Evolutionary conservation across 2,329 filamentous ascomycete species (phyloP).

Genomic region (Ambrosiella beaveri): DNA sequence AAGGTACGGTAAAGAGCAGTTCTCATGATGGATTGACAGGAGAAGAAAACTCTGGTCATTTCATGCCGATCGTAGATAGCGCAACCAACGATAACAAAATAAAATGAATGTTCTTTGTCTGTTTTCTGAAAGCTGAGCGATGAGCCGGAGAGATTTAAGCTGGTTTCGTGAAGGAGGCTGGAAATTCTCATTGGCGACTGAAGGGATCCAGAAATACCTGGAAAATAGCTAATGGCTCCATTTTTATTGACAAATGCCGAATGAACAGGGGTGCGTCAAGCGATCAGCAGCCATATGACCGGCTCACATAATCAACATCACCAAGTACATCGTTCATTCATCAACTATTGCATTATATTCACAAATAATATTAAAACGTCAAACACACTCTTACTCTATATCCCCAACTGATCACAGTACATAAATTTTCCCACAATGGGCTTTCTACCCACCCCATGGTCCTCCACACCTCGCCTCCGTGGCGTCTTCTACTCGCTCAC

Average conservation of each 20-base stretch:
- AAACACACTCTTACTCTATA: too few relatives aligned
- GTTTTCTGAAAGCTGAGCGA: too few relatives aligned
- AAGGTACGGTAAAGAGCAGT: slow-evolving; percentile 13
- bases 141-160: not conserved
- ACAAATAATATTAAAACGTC: too few relatives aligned
- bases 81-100: too few relatives aligned
- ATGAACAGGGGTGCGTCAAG: not conserved
- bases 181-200: not conserved
- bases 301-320: too few relatives aligned
- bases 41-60: slow-evolving; percentile 3
- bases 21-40: slow-evolving; percentile 22
- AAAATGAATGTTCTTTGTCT: too few relatives aligned
- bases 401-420: not conserved
- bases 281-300: too few relatives aligned
- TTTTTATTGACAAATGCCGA: not conserved
- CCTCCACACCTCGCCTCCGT: slow-evolving; percentile 6
- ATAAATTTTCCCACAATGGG: slow-evolving; percentile 3
- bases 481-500: slow-evolving; percentile 26
- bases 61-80: not conserved
- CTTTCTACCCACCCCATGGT: slow-evolving; percentile 11
- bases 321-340: too few relatives aligned
- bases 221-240: not conserved
- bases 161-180: not conserved
- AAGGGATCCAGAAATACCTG: not conserved
- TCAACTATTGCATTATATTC: too few relatives aligned